Evolutionary conservation across 768 basidiomycete species (phyloP), one percentile per base, ranked within the genome.

Genomic region (Phaeotremella fagi): DNA sequence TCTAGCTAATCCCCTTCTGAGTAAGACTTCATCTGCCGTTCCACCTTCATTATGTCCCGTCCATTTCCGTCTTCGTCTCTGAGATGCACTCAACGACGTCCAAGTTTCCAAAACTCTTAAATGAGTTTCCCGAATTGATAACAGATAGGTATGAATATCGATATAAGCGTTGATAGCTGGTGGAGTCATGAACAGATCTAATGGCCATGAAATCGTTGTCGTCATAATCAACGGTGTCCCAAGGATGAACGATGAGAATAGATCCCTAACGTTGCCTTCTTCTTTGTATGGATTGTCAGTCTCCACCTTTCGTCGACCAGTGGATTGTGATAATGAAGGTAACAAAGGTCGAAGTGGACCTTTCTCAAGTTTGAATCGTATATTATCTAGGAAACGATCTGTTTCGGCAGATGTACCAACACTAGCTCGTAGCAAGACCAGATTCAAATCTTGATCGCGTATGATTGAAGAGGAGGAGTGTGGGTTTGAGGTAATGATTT

Each of bases 21-120:
- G 79, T 37, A 83, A 80, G 33, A 83, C 75, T 14, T 47, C 47
- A 61, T 88, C 88, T 61, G 85, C 85, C 3, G 85, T 88, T 2
- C 89, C 89, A 7, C 90, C 90, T 70, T 91, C 90, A 3, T 85
- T 85, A 0, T 87, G 79, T 2, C 87, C 87, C 4, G 88, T 90
- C 88, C 88, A 91, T 63, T 85, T 80, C 45, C 88, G 79, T 26
- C 90, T 80, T 3, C 83, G 86, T 14, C 90, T 83, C 67, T 92
- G 90, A 3, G 87, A 79, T 62, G 88, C 88, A 1, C 88, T 90
- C 25, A 95, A 77, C 0, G 85, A 84, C 5, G 84, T 80, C 91
- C 90, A 95, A 63, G 86, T 87, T 3, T 80, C 79, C 52, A 88
- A 84, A 12, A 91, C 80, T 25, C 83, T 81, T 0, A 82, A 84